These are phyloP conservation scores for Martensiomyces pterosporus DNA, from an alignment of 192 early-diverging fungal species.

Conservation along the genomic window DNA sequence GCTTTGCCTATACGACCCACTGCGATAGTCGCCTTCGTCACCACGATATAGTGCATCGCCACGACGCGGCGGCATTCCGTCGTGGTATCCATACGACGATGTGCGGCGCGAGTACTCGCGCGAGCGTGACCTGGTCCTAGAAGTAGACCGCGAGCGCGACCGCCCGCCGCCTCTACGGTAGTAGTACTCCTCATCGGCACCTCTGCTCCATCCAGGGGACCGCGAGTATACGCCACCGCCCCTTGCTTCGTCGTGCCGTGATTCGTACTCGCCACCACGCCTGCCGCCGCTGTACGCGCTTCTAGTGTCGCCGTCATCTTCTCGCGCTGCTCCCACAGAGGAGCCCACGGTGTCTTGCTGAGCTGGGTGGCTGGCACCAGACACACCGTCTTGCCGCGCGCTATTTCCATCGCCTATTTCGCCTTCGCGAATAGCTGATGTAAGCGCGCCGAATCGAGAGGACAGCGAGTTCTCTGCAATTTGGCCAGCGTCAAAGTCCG, in stretches of 20 bases:
- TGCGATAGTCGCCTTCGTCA: constrained; percentile 18
- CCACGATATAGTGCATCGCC: constrained; percentile 9
- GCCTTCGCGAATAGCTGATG: no score
- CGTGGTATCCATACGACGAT: constrained; percentile 4
- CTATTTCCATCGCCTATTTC: no score
- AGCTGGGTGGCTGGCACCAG: no score
- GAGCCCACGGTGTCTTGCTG: no score
- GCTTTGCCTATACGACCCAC: constrained; percentile 17
- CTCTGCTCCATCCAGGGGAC: constrained; percentile 5
- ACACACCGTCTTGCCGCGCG: no score
- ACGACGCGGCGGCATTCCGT: constrained; percentile 10
- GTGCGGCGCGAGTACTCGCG: constrained; percentile 12
- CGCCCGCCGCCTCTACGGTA: neutral
- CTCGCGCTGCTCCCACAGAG: no score
- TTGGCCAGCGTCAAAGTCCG: constrained; percentile 37
- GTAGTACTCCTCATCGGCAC: constrained; percentile 8
- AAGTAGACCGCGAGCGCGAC: constrained; percentile 19
- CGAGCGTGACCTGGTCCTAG: constrained; percentile 10
- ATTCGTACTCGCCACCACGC: constrained; percentile 9
- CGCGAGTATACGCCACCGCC: constrained; percentile 3
- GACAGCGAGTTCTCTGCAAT: no score
- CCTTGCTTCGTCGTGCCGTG: constrained; percentile 8
- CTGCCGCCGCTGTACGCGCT: constrained; percentile 4
- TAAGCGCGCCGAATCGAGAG: no score
- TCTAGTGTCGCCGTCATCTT: constrained; percentile 1